Percentiles rank a stretch among this genome's conserved stretches.
Evolutionary conservation across 73 alveolate species (phyloP).

Genomic region (Paramecium caudatum): DNA sequence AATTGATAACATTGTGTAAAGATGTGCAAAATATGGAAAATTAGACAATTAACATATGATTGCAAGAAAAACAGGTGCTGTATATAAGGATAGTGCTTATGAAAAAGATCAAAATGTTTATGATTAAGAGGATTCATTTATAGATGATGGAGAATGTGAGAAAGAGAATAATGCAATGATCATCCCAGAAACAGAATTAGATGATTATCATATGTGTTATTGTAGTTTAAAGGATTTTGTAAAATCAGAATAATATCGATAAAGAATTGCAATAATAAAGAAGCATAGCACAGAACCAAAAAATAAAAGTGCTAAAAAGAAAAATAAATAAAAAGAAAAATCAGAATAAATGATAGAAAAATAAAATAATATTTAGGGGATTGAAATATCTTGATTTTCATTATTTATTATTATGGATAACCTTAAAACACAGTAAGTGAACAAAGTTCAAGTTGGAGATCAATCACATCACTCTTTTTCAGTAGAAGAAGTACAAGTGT

Average conservation of each 20-base stretch:
- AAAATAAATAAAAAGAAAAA: conserved; percentile 44
- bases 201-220: conserved; percentile 7
- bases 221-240: not conserved
- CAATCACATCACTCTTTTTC: conserved; percentile 64
- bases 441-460: conserved; percentile 50
- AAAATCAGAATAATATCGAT: conserved; percentile 11
- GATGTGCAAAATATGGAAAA: conserved; percentile 46
- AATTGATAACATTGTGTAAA: not conserved
- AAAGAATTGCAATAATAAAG: conserved; percentile 29
- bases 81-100: conserved; percentile 28
- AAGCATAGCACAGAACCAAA: not conserved
- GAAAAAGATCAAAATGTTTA: conserved; percentile 53
- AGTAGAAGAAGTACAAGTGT: conserved; percentile 64
- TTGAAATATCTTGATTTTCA: conserved; percentile 39
- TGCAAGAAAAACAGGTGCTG: conserved; percentile 66
- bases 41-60: not conserved
- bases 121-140: conserved; percentile 59
- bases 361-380: not conserved
- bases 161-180: conserved; percentile 6
- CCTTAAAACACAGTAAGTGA: not conserved
- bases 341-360: conserved; percentile 34
- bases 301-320: conserved; percentile 36
- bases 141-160: conserved; percentile 47
- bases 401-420: conserved; percentile 42
- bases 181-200: conserved; percentile 29